These are phyloP conservation scores for Triticum timopheevii DNA, from an alignment of 176 grass and related monocot genomes.

Conservation along the genomic window DNA sequence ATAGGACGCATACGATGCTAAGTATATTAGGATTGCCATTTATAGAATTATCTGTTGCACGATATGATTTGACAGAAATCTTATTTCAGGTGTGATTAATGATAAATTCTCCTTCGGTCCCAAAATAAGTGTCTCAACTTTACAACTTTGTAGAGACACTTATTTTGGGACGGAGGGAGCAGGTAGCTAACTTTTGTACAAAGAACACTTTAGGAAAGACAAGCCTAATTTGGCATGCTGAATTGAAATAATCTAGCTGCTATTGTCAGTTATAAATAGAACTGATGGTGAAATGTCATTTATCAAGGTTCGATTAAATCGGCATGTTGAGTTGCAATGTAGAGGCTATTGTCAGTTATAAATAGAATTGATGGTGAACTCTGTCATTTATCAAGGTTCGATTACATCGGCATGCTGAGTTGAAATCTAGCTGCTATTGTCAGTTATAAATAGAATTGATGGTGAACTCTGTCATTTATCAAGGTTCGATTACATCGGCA, in stretches of 20 bases:
- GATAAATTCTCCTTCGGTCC: not conserved
- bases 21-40: not conserved
- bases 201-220: not conserved
- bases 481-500: not conserved
- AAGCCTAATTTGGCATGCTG: not conserved
- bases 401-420: not conserved
- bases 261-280: not conserved
- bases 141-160: too few species aligned
- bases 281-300: not conserved
- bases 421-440: not conserved
- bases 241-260: not conserved
- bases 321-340: not conserved
- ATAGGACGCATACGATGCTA: not conserved
- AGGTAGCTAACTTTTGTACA: not conserved
- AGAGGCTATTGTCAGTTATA: not conserved
- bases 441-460: not conserved
- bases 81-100: not conserved
- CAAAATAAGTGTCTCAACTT: too few species aligned
- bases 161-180: too few species aligned
- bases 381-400: not conserved
- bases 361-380: not conserved
- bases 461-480: not conserved
- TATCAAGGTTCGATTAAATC: too few species aligned
- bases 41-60: not conserved
- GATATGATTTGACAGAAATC: not conserved